These are phyloP conservation scores for Rhytidhysteron rufulum DNA, from an alignment of 2,329 filamentous ascomycete species.

Conservation along the genomic window DNA sequence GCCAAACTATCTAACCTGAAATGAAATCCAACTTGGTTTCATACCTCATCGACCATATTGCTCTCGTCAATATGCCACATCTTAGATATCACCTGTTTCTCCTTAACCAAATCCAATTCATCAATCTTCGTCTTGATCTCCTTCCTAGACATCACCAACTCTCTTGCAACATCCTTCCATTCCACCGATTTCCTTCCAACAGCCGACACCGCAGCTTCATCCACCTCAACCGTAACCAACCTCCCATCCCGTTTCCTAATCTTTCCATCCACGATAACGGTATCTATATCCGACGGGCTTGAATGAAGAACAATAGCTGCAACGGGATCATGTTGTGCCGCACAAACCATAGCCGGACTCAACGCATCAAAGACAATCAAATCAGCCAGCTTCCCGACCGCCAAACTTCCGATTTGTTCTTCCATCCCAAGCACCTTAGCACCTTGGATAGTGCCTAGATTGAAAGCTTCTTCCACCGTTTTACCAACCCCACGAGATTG, in stretches of 20 bases:
- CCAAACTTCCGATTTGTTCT: slow-evolving; percentile 42
- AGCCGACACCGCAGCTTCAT: slow-evolving; percentile 13
- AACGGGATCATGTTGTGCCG: slow-evolving; percentile 39
- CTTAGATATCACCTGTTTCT: slow-evolving; percentile 9
- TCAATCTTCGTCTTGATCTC: slow-evolving; percentile 26
- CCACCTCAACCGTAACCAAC: slow-evolving; percentile 20
- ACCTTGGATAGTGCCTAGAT: slow-evolving; percentile 48
- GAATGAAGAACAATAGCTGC: slow-evolving; percentile 44
- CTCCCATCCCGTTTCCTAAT: slow-evolving; percentile 36
- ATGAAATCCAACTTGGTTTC: neutral
- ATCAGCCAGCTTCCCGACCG: slow-evolving; percentile 47
- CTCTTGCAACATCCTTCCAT: slow-evolving; percentile 29
- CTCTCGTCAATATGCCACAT: slow-evolving; percentile 19
- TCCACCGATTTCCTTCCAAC: slow-evolving; percentile 13
- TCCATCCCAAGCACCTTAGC: slow-evolving; percentile 43
- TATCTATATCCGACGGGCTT: slow-evolving; percentile 39
- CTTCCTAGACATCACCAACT: slow-evolving; percentile 24
- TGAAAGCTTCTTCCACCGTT: slow-evolving; percentile 44
- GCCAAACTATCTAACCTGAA: too few species aligned
- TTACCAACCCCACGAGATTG: slow-evolving; percentile 47
- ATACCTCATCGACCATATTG: slow-evolving; percentile 8
- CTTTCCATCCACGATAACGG: slow-evolving; percentile 43
- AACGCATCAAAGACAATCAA: slow-evolving; percentile 45
- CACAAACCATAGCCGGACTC: slow-evolving; percentile 41
- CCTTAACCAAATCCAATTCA: slow-evolving; percentile 25